Conservation (phyloP, 2,329 filamentous ascomycete species). For the Parastagonospora avenae region DNA sequence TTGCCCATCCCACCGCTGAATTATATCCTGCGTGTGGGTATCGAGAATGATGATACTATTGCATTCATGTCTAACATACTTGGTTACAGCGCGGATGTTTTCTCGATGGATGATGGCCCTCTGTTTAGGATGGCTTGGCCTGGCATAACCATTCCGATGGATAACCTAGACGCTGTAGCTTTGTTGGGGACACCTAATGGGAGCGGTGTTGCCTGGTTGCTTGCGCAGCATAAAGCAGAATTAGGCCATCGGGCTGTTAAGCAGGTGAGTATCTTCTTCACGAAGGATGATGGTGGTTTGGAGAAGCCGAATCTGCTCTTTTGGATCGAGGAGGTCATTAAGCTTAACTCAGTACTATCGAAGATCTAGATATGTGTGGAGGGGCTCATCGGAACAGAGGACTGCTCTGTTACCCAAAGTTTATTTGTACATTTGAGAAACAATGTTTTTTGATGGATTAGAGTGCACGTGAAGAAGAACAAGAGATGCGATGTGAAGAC, state of each 20-base stretch:
- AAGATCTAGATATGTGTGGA: no score
- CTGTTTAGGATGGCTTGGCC: constrained; percentile 6
- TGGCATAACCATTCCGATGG: constrained; percentile 6
- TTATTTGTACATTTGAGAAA: no score
- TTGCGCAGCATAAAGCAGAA: background rate
- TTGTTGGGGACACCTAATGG: constrained; percentile 15
- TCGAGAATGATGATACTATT: background rate
- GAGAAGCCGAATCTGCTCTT: background rate
- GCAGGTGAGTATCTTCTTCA: background rate
- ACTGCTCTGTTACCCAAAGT: no score
- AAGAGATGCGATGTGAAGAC: no score
- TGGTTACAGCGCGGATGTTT: background rate
- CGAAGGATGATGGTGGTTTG: background rate
- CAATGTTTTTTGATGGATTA: no score
- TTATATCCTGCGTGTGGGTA: background rate
- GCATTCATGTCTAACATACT: background rate
- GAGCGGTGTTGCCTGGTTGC: constrained; percentile 1
- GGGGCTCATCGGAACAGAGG: no score
- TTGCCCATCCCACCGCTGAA: background rate
- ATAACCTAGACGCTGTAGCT: constrained; percentile 7
- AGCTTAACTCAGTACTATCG: no score
- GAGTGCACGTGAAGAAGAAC: no score
- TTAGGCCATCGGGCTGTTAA: background rate
- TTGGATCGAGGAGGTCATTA: background rate
- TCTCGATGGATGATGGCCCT: background rate